Base-by-base conservation (phyloP, 495 filamentous ascomycete genomes). In the Neurospora sp. region DNA sequence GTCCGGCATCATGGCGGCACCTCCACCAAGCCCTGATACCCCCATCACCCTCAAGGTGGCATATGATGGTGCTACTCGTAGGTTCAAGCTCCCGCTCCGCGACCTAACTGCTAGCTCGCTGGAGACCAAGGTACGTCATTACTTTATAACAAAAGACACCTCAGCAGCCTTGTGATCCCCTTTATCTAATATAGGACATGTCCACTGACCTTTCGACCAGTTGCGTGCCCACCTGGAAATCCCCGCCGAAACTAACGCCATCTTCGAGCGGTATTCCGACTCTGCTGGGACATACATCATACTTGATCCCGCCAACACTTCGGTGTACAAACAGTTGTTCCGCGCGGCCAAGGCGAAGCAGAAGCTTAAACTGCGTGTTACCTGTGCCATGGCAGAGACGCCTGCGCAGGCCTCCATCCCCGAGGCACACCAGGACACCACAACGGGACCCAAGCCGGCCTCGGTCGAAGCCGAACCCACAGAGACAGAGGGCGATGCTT, bases 341-440 rank as follows among this genome's bases (percentile, higher is more conserved):
- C 93, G 96, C 76, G 96, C 96, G 79, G 96, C 96, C 74, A 99
- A 98, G 84, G 96, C 96, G 20, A 99, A 99, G 88, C 90, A 94
- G 72, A 99, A 98, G 91, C 90, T 99, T 74, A 93, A 95, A 79
- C 89, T 99, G 70, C 91, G 90, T 76, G 93, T 91, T 69, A 94
- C 89, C 20, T 0, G 54, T 35, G 20, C 14, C 2, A 35, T 16
- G 54, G 12, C 27, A 35, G 27, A 35, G 27, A 35, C 54, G 12
- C 69, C 70, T 54, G 20, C 40, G 12, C 39, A 60, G 44, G 5
- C 35, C 8, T 35, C 71, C 41, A 35, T 35, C 4, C n/a, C 44
- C 74, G 46, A 44, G 71, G n/a, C 31, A n/a, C 27, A 7, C 6
- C 27, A 66, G 54, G 54, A 31, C 14, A 66, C 54, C 27, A 77